Conservation (phyloP, 306 rosid genomes). For the Hippophae tibetana region DNA sequence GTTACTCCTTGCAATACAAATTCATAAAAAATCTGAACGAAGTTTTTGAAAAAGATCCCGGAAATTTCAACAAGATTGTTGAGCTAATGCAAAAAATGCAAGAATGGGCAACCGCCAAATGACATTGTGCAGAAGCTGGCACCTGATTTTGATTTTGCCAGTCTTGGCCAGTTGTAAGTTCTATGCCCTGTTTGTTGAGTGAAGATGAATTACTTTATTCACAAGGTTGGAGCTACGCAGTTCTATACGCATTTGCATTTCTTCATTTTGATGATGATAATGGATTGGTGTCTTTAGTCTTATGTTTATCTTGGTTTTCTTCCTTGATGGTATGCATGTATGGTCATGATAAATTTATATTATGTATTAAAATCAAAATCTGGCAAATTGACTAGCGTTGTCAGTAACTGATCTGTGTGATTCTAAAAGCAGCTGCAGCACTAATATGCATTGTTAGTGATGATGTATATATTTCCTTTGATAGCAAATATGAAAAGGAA, state of each 20-base stretch:
- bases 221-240: background rate
- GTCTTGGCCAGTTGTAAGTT: slow-evolving; percentile 80
- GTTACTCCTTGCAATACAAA: slow-evolving; percentile 48
- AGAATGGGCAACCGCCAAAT: slow-evolving; percentile 94
- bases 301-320: background rate
- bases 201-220: too few relatives aligned
- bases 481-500: too few relatives aligned
- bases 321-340: background rate
- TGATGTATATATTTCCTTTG: too few relatives aligned
- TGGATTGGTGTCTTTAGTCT: slow-evolving; percentile 1
- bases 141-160: slow-evolving; percentile 72
- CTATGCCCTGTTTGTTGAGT: too few relatives aligned
- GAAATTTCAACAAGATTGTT: slow-evolving; percentile 64
- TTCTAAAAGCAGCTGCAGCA: too few relatives aligned
- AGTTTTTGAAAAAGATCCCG: slow-evolving; percentile 66
- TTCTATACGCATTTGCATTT: background rate
- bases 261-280: background rate
- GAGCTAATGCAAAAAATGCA: slow-evolving; percentile 99
- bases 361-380: background rate
- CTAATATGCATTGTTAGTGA: too few relatives aligned
- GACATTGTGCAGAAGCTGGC: slow-evolving; percentile 81
- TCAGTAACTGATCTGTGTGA: background rate
- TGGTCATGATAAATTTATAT: background rate
- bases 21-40: slow-evolving; percentile 63
- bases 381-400: background rate